phyloP scores from a whole-genome alignment of 139 green algal genomes.

The Spirogloea muscicola region DNA sequence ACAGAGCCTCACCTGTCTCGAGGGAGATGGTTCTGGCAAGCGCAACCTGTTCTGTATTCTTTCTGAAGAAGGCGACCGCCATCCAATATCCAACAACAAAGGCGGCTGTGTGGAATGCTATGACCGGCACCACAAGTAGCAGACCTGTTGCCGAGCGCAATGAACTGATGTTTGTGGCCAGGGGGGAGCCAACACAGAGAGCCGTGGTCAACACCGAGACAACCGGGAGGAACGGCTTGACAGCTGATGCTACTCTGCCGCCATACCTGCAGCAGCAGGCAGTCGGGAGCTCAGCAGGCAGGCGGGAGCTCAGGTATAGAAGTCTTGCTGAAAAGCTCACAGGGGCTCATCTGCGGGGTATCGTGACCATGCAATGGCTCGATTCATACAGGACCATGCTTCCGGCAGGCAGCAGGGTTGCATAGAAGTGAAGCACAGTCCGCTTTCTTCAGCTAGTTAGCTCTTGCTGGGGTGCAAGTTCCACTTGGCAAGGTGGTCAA shows the following conservation, averaged over 20 bases:
- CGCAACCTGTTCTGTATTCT: not conserved
- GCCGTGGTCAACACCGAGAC: not conserved
- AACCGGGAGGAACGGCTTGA: conserved; percentile 14
- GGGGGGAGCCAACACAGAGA: conserved; percentile 14
- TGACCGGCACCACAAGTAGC: not conserved
- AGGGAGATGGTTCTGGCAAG: not conserved
- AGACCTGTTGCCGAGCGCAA: not conserved
- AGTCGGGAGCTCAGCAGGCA: too few relatives aligned
- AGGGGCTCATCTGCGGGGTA: not conserved
- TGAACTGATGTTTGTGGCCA: not conserved
- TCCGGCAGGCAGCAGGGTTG: not conserved
- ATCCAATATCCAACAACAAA: not conserved
- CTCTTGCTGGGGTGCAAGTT: not conserved
- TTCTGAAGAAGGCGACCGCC: not conserved
- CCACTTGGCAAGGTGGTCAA: not conserved
- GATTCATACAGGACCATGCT: too few relatives aligned
- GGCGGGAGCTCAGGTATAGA: not conserved
- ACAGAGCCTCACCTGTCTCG: not conserved
- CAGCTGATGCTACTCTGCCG: not conserved
- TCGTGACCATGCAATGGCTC: conserved; percentile 1
- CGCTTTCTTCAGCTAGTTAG: not conserved
- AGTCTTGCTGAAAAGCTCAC: not conserved
- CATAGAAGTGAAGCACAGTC: not conserved
- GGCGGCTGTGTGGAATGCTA: conserved; percentile 1
- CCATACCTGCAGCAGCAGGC: not conserved